A percentile compares a stretch with the other conserved stretches of the same genome.
Conservation (phyloP, 2,329 filamentous ascomycete species). For the Trichocomaceae sp. region DNA sequence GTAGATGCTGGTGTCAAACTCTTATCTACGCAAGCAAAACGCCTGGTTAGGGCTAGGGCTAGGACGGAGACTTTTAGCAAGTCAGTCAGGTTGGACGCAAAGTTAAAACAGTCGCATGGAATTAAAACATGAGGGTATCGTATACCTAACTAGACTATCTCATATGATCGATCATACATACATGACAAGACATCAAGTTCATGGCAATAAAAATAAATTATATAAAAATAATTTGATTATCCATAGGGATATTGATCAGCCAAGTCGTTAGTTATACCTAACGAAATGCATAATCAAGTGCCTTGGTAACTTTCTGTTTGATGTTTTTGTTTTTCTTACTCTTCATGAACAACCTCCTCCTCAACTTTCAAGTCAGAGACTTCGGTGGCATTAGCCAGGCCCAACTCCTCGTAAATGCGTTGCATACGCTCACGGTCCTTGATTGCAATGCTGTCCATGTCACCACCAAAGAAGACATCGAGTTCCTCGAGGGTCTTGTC, state of each 20-base stretch:
- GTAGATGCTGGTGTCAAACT: too few species aligned
- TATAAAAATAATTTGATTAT: not conserved
- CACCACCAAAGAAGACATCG: constrained; percentile 13
- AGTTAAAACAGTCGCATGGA: not conserved
- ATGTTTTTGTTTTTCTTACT: constrained; percentile 2
- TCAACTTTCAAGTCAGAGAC: constrained; percentile 8
- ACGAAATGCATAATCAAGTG: not conserved
- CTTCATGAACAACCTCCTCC: constrained; percentile 5
- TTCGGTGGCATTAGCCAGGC: constrained; percentile 6
- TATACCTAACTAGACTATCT: not conserved
- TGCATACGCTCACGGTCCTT: constrained; percentile 12
- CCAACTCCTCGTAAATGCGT: constrained; percentile 12
- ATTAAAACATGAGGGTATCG: not conserved
- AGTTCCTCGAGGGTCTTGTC: constrained; percentile 14
- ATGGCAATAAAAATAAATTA: not conserved
- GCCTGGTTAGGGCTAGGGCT: not conserved
- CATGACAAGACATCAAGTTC: not conserved
- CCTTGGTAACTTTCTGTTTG: not conserved
- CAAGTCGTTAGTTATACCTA: not conserved
- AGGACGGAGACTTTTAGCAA: not conserved
- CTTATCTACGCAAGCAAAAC: too few species aligned
- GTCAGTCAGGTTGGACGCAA: not conserved
- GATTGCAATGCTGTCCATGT: constrained; percentile 11
- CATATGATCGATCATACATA: not conserved
- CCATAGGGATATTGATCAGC: not conserved